These are phyloP conservation scores for Xylaria sp. DNA, from an alignment of 495 filamentous ascomycete species.

Conservation along the genomic window DNA sequence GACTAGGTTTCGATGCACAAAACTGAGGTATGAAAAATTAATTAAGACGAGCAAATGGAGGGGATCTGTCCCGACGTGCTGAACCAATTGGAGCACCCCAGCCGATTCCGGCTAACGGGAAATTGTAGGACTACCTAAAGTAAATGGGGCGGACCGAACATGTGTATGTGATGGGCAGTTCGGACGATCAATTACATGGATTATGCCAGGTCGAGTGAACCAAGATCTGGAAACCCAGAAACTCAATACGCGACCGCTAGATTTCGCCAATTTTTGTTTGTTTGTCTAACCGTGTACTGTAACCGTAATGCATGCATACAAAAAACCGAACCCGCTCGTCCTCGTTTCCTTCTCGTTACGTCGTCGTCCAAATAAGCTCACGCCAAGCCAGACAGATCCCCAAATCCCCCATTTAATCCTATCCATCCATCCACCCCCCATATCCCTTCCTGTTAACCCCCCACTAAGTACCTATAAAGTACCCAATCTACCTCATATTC, in stretches of 20 bases:
- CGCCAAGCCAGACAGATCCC: background rate
- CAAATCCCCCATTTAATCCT: too few species aligned
- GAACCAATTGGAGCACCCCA: background rate
- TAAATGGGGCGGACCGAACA: background rate
- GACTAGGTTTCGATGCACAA: too few species aligned
- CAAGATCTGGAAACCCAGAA: background rate
- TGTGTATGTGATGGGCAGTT: background rate
- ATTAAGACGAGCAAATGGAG: background rate
- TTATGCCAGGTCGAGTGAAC: background rate
- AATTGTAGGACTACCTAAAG: background rate
- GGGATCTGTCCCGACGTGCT: background rate
- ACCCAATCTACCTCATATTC: too few species aligned
- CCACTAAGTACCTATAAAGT: background rate
- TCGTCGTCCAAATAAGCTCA: constrained; percentile 6
- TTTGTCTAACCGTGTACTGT: background rate
- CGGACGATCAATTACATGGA: too few species aligned
- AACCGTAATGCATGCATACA: background rate
- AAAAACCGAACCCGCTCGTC: background rate
- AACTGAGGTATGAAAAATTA: too few species aligned
- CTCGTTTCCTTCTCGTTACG: background rate
- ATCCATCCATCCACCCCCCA: background rate
- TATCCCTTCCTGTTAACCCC: too few species aligned
- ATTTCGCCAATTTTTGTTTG: background rate
- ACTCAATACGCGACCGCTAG: background rate
- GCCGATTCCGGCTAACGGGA: background rate